Conservation (phyloP, 163 green algal species). For the Scenedesmus sp. region DNA sequence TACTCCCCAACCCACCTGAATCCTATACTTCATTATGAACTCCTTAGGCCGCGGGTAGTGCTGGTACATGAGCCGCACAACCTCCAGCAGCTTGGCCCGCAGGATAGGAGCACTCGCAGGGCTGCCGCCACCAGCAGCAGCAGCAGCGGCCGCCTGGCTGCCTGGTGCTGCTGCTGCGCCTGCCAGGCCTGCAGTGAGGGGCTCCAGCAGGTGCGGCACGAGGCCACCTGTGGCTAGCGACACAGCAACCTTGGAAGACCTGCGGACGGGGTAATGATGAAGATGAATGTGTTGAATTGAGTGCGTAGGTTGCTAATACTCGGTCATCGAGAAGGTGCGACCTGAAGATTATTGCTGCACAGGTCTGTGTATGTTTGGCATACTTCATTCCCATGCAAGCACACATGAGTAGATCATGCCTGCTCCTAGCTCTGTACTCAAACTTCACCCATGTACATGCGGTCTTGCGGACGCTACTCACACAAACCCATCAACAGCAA, state of each 20-base stretch:
- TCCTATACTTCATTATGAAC: slow-evolving; percentile 71
- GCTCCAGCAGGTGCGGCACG: slow-evolving; percentile 64
- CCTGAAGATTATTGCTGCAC: too few relatives aligned
- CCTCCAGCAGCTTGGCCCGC: slow-evolving; percentile 79
- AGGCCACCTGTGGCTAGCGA: slow-evolving; percentile 62
- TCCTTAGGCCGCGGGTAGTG: slow-evolving; percentile 84
- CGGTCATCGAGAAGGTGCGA: too few relatives aligned
- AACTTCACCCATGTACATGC: too few relatives aligned
- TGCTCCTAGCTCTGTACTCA: too few relatives aligned
- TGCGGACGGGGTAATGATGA: too few relatives aligned
- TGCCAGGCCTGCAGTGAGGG: slow-evolving; percentile 52
- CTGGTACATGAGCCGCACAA: slow-evolving; percentile 83
- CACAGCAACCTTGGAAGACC: slow-evolving; percentile 70
- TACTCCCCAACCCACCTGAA: slow-evolving; percentile 48
- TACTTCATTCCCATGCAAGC: too few relatives aligned
- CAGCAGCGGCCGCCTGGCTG: background rate
- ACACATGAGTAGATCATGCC: too few relatives aligned
- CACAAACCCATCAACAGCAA: too few relatives aligned
- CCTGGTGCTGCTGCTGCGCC: slow-evolving; percentile 8
- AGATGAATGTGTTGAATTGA: too few relatives aligned
- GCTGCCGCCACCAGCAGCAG: background rate
- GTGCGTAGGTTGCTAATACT: too few relatives aligned
- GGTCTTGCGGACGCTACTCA: too few relatives aligned
- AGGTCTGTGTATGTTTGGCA: too few relatives aligned
- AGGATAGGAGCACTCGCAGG: slow-evolving; percentile 61